A percentile compares a stretch with the other conserved stretches of the same genome.
phyloP scores from a whole-genome alignment of 345 rosid species.

The Hibiscus tridactylites region DNA sequence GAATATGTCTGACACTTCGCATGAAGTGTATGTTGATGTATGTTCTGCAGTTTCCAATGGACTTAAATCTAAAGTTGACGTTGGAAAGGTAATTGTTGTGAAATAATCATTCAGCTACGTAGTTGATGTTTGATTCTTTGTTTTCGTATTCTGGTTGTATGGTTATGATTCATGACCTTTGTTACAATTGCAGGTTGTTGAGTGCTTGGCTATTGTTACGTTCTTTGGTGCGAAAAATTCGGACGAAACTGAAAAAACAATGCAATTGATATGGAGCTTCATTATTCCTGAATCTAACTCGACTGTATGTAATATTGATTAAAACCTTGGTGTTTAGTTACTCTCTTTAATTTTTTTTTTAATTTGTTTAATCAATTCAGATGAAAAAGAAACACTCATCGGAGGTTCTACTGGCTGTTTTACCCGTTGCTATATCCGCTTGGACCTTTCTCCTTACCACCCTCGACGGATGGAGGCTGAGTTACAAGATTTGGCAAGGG shows the following conservation, averaged over 20 bases:
- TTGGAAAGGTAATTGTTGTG: background rate
- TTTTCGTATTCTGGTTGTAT: background rate
- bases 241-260: background rate
- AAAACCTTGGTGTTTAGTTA: too few species aligned
- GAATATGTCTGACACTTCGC: background rate
- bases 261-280: background rate
- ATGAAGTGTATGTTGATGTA: background rate
- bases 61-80: background rate
- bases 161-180: background rate
- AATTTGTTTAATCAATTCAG: too few species aligned
- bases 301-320: background rate
- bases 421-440: background rate
- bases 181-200: background rate
- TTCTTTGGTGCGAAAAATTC: background rate
- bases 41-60: background rate
- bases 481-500: background rate
- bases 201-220: background rate
- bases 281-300: background rate
- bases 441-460: background rate
- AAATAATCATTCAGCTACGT: background rate
- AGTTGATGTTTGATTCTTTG: background rate
- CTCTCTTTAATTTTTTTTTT: too few species aligned
- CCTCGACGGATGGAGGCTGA: background rate
- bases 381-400: background rate
- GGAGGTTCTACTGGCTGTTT: background rate